phyloP scores from a whole-genome alignment of 2,329 filamentous ascomycete species.

The Fusarium haematococcum region DNA sequence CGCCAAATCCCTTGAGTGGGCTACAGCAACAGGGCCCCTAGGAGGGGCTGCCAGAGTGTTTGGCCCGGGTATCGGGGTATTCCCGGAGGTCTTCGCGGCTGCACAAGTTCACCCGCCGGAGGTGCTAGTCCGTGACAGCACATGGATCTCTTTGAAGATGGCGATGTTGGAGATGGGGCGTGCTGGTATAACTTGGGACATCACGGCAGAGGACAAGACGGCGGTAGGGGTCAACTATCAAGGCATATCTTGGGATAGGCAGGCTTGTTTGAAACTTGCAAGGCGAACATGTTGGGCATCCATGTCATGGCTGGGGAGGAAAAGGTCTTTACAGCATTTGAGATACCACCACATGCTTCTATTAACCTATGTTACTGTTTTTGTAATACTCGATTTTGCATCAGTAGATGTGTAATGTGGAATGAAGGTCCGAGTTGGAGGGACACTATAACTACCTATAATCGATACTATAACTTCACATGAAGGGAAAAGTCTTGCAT shows the following conservation, averaged over 20 bases:
- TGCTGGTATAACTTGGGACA: neutral
- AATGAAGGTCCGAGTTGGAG: neutral
- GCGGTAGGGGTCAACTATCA: neutral
- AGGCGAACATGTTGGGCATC: slow-evolving; percentile 22
- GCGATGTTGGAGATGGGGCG: neutral
- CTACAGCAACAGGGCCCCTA: slow-evolving; percentile 48
- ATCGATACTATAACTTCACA: neutral
- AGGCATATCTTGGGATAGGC: slow-evolving; percentile 18
- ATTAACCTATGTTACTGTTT: neutral
- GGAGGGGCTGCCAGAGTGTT: slow-evolving; percentile 28
- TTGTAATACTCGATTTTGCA: neutral
- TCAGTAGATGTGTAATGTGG: neutral
- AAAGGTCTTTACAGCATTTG: slow-evolving; percentile 32
- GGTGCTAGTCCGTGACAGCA: slow-evolving; percentile 1
- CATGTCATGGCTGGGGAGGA: slow-evolving; percentile 17
- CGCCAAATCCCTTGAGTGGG: slow-evolving; percentile 50
- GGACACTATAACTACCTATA: neutral
- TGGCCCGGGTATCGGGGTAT: slow-evolving; percentile 18
- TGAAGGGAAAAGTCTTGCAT: neutral
- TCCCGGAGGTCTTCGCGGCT: slow-evolving; percentile 16
- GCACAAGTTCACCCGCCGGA: slow-evolving; percentile 9
- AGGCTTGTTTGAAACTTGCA: slow-evolving; percentile 17
- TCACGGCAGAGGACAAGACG: neutral
- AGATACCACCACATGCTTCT: slow-evolving; percentile 39
- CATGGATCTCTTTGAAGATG: neutral